Conservation (phyloP, 1,284 basidiomycete genomes). For the Kalmanozyma brasiliensis region DNA sequence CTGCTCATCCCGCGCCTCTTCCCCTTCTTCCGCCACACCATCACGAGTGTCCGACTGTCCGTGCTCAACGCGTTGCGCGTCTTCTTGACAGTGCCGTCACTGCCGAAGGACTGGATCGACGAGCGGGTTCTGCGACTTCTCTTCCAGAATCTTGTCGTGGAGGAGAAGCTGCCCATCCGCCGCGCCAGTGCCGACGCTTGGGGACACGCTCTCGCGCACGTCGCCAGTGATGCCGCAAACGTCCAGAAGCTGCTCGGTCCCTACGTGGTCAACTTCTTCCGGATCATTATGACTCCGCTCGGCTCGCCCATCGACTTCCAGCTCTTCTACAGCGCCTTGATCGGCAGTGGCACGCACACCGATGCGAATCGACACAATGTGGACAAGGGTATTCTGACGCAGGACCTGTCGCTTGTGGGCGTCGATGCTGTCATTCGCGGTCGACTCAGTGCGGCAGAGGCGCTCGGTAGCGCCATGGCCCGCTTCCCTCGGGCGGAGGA, state of each 20-base stretch:
- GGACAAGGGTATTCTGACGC: slow-evolving; percentile 93
- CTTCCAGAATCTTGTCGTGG: slow-evolving; percentile 93
- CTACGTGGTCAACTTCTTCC: slow-evolving; percentile 70
- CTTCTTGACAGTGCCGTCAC: slow-evolving; percentile 81
- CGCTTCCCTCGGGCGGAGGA: slow-evolving; percentile 73
- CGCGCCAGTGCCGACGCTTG: slow-evolving; percentile 82
- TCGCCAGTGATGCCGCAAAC: slow-evolving; percentile 29
- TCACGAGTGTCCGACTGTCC: slow-evolving; percentile 89
- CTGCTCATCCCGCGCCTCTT: slow-evolving; percentile 87
- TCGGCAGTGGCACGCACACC: slow-evolving; percentile 22
- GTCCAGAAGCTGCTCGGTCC: slow-evolving; percentile 54
- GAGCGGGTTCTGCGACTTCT: slow-evolving; percentile 82
- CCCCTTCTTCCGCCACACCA: slow-evolving; percentile 98
- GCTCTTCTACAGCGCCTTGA: slow-evolving; percentile 74
- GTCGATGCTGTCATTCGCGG: slow-evolving; percentile 84
- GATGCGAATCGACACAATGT: slow-evolving; percentile 78
- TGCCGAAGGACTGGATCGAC: slow-evolving; percentile 85
- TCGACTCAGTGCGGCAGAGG: slow-evolving; percentile 81
- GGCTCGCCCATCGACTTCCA: slow-evolving; percentile 81
- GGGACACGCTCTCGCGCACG: slow-evolving; percentile 74
- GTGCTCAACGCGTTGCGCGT: slow-evolving; percentile 89
- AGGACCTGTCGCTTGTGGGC: slow-evolving; percentile 86
- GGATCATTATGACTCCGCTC: slow-evolving; percentile 88
- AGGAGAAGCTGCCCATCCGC: slow-evolving; percentile 88
- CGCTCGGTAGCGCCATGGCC: slow-evolving; percentile 79